A percentile compares a stretch with the other conserved stretches of the same genome.
Evolutionary conservation across 1,284 basidiomycete genomes (phyloP).

Genomic region (Trichosporon sp.): DNA sequence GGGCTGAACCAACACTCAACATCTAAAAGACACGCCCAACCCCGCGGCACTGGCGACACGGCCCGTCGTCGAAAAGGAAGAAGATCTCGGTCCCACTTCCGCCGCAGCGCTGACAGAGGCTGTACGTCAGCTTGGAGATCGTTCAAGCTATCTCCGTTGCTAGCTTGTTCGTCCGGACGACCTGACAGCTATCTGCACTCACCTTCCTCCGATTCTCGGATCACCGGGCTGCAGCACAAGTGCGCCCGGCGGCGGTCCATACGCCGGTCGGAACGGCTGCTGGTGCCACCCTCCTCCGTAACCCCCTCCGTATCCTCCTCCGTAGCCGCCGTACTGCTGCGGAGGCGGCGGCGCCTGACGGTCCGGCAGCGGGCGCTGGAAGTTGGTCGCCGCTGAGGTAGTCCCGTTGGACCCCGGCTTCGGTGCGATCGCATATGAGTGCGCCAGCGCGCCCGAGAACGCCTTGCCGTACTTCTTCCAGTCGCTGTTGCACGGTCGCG

Average conservation of each 20-base stretch:
- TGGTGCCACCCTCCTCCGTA: background rate
- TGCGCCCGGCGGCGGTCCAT: conserved; percentile 29
- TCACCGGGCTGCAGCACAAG: conserved; percentile 41
- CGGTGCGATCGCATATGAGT: conserved; percentile 32
- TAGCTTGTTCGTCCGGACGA: no score
- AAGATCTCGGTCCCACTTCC: conserved; percentile 38
- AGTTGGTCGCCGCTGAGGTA: conserved; percentile 33
- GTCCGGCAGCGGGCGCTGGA: conserved; percentile 39
- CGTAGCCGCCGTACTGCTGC: conserved; percentile 2
- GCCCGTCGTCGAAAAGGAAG: conserved; percentile 42
- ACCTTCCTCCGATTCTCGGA: conserved; percentile 45
- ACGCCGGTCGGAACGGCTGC: background rate
- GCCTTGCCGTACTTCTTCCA: conserved; percentile 48
- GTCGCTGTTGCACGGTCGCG: conserved; percentile 35
- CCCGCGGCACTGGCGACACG: conserved; percentile 36
- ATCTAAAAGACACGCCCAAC: conserved; percentile 35
- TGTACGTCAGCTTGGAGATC: conserved; percentile 14
- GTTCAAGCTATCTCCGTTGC: background rate
- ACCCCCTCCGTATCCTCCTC: background rate
- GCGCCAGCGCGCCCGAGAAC: conserved; percentile 41
- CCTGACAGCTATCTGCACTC: no score
- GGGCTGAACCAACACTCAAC: background rate
- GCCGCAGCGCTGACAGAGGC: conserved; percentile 37
- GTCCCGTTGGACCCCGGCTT: conserved; percentile 25
- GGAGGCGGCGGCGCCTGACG: background rate